These are phyloP conservation scores for Fragaria ananassa DNA, from an alignment of 306 rosid species.

Conservation along the genomic window DNA sequence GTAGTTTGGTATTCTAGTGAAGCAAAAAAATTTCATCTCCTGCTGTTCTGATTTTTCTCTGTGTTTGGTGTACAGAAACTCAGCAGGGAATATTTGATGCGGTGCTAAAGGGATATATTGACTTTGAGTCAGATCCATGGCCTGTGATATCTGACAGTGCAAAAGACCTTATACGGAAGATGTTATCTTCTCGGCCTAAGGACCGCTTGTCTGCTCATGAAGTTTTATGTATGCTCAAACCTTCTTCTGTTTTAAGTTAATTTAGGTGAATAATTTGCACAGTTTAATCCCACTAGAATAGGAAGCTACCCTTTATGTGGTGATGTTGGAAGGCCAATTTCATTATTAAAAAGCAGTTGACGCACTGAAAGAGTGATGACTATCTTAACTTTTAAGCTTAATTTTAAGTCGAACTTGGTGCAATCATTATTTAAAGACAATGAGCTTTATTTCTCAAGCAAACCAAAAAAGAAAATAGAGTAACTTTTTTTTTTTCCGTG, in stretches of 20 bases:
- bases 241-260: conserved; percentile 20
- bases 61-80: conserved; percentile 66
- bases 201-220: conserved; percentile 87
- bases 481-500: not conserved
- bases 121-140: conserved; percentile 94
- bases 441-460: not conserved
- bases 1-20: conserved; percentile 6
- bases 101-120: conserved; percentile 87
- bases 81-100: conserved; percentile 97
- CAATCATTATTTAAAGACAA: not conserved
- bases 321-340: conserved; percentile 3
- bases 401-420: conserved; percentile 18
- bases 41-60: conserved; percentile 29
- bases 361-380: not conserved
- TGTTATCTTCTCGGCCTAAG: conserved; percentile 76
- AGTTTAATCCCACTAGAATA: conserved; percentile 16
- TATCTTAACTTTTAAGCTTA: not conserved
- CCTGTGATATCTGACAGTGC: conserved; percentile 81
- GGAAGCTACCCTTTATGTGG: not conserved
- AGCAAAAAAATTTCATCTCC: conserved; percentile 16
- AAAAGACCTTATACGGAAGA: conserved; percentile 77
- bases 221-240: conserved; percentile 71
- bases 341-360: not conserved
- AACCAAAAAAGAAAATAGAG: not conserved
- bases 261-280: not conserved